A percentile compares a stretch with the other conserved stretches of the same genome.
These are phyloP conservation scores for Dendrobium officinale DNA, from an alignment of 106 monocot species.

Conservation along the genomic window DNA sequence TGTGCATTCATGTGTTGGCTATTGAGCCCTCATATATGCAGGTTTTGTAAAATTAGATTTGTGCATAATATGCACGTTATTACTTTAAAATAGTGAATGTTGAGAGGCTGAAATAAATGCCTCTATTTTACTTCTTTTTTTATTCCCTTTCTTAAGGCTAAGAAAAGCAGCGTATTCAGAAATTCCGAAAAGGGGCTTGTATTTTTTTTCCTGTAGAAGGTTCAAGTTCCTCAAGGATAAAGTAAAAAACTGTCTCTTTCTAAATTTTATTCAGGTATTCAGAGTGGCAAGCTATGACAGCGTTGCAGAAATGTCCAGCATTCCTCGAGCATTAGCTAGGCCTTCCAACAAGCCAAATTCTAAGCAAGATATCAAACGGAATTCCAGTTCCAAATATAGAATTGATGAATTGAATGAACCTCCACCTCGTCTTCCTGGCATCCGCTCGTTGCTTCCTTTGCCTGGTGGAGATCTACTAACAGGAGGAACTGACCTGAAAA, in stretches of 20 bases:
- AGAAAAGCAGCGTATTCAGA: neutral
- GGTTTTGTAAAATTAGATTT: neutral
- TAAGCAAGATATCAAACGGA: constrained; percentile 46
- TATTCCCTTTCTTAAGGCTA: neutral
- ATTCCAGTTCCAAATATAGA: constrained; percentile 52
- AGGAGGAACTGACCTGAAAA: constrained; percentile 84
- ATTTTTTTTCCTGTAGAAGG: neutral
- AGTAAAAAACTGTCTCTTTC: neutral
- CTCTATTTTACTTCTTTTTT: neutral
- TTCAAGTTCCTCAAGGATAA: neutral
- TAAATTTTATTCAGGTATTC: constrained; percentile 48
- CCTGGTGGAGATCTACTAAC: constrained; percentile 82
- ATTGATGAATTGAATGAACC: constrained; percentile 75
- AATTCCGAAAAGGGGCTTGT: neutral
- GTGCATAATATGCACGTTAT: neutral
- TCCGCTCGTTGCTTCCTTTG: constrained; percentile 71
- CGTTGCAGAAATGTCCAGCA: constrained; percentile 46
- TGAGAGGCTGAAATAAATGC: neutral
- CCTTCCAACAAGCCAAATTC: constrained; percentile 38
- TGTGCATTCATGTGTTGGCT: neutral
- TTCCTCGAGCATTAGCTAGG: constrained; percentile 55
- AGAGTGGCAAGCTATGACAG: constrained; percentile 49
- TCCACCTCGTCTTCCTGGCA: constrained; percentile 62
- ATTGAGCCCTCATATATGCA: neutral
- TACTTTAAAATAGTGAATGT: neutral